Percentiles rank a stretch among this genome's conserved stretches.
Conservation (phyloP, 495 filamentous ascomycete species). For the Friedmanniomyces simplex region DNA sequence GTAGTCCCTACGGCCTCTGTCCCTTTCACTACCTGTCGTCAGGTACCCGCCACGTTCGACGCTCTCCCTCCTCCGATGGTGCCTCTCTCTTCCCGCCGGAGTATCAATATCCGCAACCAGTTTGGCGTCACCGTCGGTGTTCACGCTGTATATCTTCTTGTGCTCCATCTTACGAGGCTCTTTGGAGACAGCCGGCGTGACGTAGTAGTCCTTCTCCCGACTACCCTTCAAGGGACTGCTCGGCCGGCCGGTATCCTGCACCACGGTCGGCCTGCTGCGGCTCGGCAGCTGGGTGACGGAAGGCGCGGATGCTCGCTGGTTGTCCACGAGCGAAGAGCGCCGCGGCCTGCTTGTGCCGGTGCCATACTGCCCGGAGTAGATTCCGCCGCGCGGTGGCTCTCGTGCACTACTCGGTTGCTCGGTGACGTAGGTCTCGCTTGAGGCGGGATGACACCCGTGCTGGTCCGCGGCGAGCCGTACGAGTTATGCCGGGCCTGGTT, state of each 20-base stretch:
- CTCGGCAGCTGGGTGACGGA: constrained; percentile 2
- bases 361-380: background rate
- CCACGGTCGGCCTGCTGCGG: constrained; percentile 17
- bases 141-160: constrained; percentile 31
- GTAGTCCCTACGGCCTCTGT: constrained; percentile 20
- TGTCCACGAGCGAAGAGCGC: constrained; percentile 17
- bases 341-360: constrained; percentile 6
- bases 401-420: constrained; percentile 1
- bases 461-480: constrained; percentile 7
- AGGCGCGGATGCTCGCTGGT: constrained; percentile 3
- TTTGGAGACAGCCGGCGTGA: constrained; percentile 21
- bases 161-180: constrained; percentile 22
- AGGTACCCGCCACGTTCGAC: constrained; percentile 13
- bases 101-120: constrained; percentile 19
- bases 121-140: constrained; percentile 22
- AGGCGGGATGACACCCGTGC: constrained; percentile 23
- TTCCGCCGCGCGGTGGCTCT: background rate
- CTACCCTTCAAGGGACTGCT: constrained; percentile 17
- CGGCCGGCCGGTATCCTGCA: constrained; percentile 16
- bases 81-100: constrained; percentile 8
- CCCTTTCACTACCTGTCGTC: constrained; percentile 7
- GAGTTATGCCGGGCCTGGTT: constrained; percentile 4
- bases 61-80: constrained; percentile 21
- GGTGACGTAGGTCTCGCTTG: constrained; percentile 18
- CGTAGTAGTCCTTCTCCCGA: constrained; percentile 19